Conservation (phyloP, 176 grass and related monocot genomes). For the Themeda triandra region DNA sequence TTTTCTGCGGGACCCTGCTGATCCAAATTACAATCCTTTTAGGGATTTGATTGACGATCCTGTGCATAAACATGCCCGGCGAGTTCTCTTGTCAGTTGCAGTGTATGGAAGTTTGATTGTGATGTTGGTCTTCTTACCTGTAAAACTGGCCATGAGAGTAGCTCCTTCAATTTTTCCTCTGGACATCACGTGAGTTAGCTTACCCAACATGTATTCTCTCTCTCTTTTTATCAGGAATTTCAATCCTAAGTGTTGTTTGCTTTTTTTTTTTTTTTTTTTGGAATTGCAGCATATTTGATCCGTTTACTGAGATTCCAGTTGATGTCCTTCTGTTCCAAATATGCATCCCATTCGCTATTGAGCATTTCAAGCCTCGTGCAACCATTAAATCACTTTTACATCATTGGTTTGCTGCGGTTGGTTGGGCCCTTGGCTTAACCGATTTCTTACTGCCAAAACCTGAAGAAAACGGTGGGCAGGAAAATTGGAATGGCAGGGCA, state of each 20-base stretch:
- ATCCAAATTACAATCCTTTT: conserved; percentile 99
- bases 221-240: neutral
- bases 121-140: conserved; percentile 97
- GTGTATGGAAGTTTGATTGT: conserved; percentile 99
- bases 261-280: neutral
- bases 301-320: conserved; percentile 92
- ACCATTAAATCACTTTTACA: conserved; percentile 85
- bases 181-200: conserved; percentile 69
- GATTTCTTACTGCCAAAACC: conserved; percentile 74
- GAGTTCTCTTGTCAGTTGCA: conserved; percentile 90
- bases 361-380: conserved; percentile 91
- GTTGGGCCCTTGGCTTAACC: conserved; percentile 86
- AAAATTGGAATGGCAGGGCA: conserved; percentile 71
- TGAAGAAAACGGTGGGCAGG: conserved; percentile 80
- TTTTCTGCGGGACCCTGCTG: conserved; percentile 92
- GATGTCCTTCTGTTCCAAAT: conserved; percentile 94
- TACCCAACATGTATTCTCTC: neutral
- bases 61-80: conserved; percentile 88
- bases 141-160: conserved; percentile 87
- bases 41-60: conserved; percentile 96
- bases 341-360: conserved; percentile 97
- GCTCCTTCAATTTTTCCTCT: conserved; percentile 83
- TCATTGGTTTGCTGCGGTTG: conserved; percentile 87
- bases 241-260: neutral
- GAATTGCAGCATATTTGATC: conserved; percentile 86